These are phyloP conservation scores for Fusarium equiseti DNA, from an alignment of 2,329 filamentous ascomycete genomes.

Conservation along the genomic window DNA sequence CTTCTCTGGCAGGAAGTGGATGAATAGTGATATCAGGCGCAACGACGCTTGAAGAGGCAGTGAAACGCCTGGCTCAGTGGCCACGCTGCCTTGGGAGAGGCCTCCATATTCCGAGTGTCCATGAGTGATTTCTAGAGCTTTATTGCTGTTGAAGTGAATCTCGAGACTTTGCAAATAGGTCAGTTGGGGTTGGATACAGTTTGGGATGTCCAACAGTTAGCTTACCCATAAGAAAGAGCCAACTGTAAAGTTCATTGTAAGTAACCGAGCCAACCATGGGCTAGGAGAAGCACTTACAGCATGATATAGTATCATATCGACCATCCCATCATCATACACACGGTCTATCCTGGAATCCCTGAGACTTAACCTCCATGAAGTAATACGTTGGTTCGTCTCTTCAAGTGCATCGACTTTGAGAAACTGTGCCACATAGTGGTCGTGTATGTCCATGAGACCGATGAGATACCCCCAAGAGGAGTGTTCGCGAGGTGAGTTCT, in stretches of 20 bases:
- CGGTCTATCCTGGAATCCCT: slow-evolving; percentile 27
- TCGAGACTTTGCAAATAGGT: slow-evolving; percentile 28
- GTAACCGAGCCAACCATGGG: not conserved
- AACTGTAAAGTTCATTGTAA: slow-evolving; percentile 32
- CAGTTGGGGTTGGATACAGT: not conserved
- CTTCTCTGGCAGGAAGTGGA: slow-evolving; percentile 32
- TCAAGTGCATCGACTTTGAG: slow-evolving; percentile 27
- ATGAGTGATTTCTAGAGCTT: not conserved
- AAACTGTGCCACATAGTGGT: slow-evolving; percentile 26
- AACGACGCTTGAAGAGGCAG: slow-evolving; percentile 35
- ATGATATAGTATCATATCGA: slow-evolving; percentile 44
- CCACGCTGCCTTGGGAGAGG: not conserved
- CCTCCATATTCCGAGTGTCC: slow-evolving; percentile 4
- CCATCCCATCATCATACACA: slow-evolving; percentile 31
- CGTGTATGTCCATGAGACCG: slow-evolving; percentile 40
- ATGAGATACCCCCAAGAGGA: slow-evolving; percentile 45
- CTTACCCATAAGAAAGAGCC: slow-evolving; percentile 42
- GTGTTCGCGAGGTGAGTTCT: not conserved
- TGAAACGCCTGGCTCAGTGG: not conserved
- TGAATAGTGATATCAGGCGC: slow-evolving; percentile 36
- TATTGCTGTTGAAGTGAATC: slow-evolving; percentile 32
- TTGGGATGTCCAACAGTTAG: not conserved
- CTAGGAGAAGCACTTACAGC: slow-evolving; percentile 33
- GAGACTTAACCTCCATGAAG: slow-evolving; percentile 37
- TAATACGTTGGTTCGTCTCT: slow-evolving; percentile 28